Conservation (phyloP, 2,329 filamentous ascomycete genomes). For the Neonectria sp. region DNA sequence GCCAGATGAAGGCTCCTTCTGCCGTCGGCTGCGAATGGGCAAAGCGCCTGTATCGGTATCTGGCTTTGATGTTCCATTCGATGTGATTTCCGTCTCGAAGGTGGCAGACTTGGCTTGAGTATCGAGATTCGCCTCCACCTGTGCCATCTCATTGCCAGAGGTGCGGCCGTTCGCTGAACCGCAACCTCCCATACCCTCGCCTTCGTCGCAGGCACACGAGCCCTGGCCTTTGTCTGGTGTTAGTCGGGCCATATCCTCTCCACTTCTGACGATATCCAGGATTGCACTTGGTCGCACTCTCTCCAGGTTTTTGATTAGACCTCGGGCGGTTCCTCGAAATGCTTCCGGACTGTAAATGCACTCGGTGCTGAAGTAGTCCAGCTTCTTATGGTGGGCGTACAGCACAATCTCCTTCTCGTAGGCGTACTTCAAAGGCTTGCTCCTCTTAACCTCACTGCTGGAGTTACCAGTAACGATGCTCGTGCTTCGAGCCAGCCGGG, state of each 20-base stretch:
- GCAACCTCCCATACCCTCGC: conserved; percentile 75
- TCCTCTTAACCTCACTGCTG: conserved; percentile 91
- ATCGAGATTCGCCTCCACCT: conserved; percentile 75
- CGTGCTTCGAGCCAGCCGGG: conserved; percentile 88
- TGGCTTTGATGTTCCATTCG: conserved; percentile 36
- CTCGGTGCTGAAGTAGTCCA: conserved; percentile 98
- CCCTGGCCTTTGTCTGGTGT: conserved; percentile 56
- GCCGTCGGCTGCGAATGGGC: conserved; percentile 50
- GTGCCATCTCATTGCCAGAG: conserved; percentile 83
- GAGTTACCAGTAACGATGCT: conserved; percentile 87
- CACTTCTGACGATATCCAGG: conserved; percentile 92
- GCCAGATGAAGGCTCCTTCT: conserved; percentile 46
- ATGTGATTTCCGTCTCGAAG: conserved; percentile 53
- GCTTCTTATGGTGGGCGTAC: conserved; percentile 95
- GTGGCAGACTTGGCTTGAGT: conserved; percentile 35
- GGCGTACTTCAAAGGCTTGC: conserved; percentile 97
- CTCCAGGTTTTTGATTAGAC: conserved; percentile 95
- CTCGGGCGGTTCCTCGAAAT: conserved; percentile 92
- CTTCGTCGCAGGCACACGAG: conserved; percentile 56
- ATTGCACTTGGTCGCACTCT: conserved; percentile 95
- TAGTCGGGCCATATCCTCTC: conserved; percentile 95
- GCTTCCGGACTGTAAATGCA: conserved; percentile 99
- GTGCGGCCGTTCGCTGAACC: conserved; percentile 75
- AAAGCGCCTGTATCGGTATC: conserved; percentile 53
- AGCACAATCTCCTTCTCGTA: conserved; percentile 99